phyloP scores from a whole-genome alignment of 345 rosid species.

The Sonneratia alba region DNA sequence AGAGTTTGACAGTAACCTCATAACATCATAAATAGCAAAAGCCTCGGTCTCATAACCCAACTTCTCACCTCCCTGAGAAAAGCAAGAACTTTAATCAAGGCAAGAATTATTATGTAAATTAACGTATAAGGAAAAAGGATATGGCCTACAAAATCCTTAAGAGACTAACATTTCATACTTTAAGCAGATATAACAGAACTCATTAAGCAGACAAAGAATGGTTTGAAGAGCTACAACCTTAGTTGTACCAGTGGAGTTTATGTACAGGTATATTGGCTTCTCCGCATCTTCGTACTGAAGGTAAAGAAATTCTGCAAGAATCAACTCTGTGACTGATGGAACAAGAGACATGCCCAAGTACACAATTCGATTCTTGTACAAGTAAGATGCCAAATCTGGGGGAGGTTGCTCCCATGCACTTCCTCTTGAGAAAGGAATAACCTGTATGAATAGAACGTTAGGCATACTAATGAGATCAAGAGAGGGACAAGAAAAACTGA shows the following conservation, averaged over 20 bases:
- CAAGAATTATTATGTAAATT: neutral
- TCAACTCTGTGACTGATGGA: constrained; percentile 81
- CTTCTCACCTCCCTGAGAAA: constrained; percentile 49
- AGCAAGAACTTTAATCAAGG: constrained; percentile 14
- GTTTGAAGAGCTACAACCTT: constrained; percentile 34
- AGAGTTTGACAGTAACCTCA: constrained; percentile 43
- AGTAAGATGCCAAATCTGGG: constrained; percentile 83
- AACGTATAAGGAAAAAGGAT: neutral
- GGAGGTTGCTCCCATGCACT: constrained; percentile 86
- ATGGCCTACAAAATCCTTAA: neutral
- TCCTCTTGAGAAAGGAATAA: constrained; percentile 66
- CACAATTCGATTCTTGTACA: constrained; percentile 72
- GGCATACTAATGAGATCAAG: neutral
- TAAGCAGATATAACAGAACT: neutral
- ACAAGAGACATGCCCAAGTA: constrained; percentile 94
- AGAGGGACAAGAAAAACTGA: neutral
- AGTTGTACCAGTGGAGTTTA: constrained; percentile 91
- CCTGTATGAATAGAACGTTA: constrained; percentile 31
- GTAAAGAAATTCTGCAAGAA: constrained; percentile 80
- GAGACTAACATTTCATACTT: neutral
- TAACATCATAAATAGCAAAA: constrained; percentile 79
- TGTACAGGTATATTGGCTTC: constrained; percentile 83
- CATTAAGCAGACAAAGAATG: neutral
- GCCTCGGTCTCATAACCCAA: constrained; percentile 90
- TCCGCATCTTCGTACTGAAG: constrained; percentile 72